Conservation (phyloP, 116 monocot genomes). For the Phalaenopsis hybrid region DNA sequence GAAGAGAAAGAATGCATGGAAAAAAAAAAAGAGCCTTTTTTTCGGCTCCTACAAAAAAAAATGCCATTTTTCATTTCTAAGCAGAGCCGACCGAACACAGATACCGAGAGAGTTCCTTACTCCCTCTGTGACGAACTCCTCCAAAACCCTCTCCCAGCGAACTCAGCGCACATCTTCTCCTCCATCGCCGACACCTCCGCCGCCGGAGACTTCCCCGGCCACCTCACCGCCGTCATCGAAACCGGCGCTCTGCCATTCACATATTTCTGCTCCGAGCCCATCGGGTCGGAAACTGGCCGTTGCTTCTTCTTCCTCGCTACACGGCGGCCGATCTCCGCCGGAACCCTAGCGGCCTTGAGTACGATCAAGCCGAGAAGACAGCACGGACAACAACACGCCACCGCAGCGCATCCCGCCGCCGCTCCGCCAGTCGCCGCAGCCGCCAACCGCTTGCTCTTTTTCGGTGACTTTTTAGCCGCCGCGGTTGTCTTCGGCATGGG, state of each 20-base stretch:
- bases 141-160: slow-evolving; percentile 54
- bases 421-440: slow-evolving; percentile 39
- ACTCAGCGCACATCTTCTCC: slow-evolving; percentile 45
- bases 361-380: slow-evolving; percentile 35
- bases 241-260: not conserved
- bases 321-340: slow-evolving; percentile 37
- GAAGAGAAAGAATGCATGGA: too few species aligned
- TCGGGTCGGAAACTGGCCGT: not conserved
- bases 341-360: slow-evolving; percentile 31
- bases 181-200: slow-evolving; percentile 43
- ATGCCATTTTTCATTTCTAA: too few species aligned
- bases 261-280: not conserved
- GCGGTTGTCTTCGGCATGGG: not conserved
- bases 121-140: slow-evolving; percentile 49
- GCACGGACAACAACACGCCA: slow-evolving; percentile 50
- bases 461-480: slow-evolving; percentile 1
- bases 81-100: not conserved
- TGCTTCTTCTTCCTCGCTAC: slow-evolving; percentile 11
- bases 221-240: not conserved
- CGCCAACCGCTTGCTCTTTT: not conserved
- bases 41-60: too few species aligned
- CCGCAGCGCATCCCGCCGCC: slow-evolving; percentile 33
- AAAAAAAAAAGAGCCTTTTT: too few species aligned
- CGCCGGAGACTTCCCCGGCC: slow-evolving; percentile 15
- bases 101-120: not conserved